These are phyloP conservation scores for Xylariaceae sp. DNA, from an alignment of 2,329 filamentous ascomycete genomes.

Conservation along the genomic window DNA sequence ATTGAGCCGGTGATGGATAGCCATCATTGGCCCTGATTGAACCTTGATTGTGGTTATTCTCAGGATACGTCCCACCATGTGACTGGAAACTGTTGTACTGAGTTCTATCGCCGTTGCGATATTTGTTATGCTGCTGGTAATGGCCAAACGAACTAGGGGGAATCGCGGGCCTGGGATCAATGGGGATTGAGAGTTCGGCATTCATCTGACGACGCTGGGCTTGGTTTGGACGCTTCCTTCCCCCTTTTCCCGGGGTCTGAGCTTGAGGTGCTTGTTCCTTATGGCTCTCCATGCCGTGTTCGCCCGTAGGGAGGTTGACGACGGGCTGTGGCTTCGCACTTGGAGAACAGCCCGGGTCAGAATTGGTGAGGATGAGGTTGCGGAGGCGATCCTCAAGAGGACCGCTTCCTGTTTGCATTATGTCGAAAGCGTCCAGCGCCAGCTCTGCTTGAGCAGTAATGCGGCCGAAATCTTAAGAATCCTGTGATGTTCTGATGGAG, in stretches of 20 bases:
- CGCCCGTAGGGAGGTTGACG: background rate
- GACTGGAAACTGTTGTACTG: conserved; percentile 23
- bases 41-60: conserved; percentile 16
- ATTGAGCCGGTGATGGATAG: conserved; percentile 12
- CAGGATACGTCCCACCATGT: conserved; percentile 28
- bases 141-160: conserved; percentile 24
- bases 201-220: conserved; percentile 61
- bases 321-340: background rate
- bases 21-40: conserved; percentile 4
- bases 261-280: conserved; percentile 2
- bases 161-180: conserved; percentile 40
- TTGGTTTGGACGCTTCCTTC: conserved; percentile 55
- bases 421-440: too few species aligned
- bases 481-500: too few species aligned
- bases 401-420: conserved; percentile 8
- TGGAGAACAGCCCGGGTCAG: conserved; percentile 20
- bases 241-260: conserved; percentile 26
- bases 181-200: conserved; percentile 53
- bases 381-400: conserved; percentile 55
- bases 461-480: too few species aligned
- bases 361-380: conserved; percentile 56
- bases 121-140: conserved; percentile 10
- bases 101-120: background rate
- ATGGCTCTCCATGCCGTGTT: background rate
- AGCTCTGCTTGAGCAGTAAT: too few species aligned